Base-by-base conservation (phyloP, 805 yeast genomes). In the Kuraishia molischiana region DNA sequence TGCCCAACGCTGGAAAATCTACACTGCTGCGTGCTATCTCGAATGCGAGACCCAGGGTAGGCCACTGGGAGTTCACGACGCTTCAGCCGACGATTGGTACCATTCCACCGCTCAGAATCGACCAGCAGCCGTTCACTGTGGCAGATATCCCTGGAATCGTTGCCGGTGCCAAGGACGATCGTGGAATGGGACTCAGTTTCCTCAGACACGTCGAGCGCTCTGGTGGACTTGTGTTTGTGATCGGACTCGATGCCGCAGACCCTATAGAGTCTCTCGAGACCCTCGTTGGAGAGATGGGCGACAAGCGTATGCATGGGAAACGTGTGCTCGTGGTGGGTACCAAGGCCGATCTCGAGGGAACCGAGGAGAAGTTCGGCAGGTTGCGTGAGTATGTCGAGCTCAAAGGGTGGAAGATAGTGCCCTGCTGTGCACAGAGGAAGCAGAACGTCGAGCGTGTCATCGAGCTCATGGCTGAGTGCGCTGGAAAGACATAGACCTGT, bases 141-240 rank as follows among this genome's bases (percentile, higher is more conserved):
- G 97, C 97, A 1, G 98, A 92, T 62, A 92, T 92, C 41, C 98
- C 98, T 0, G 98, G 98, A 5, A 82, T 92, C 33, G 83, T 92
- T 42, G 71, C 78, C 55, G 97, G 95, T 5, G 97, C 98, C 0
- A 71, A 77, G 5, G 62, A 76, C 35, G 84, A 89, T 52, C 79
- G 72, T 53, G 98, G 98, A 2, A 79, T 92, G 84, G 98, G 98
- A 0, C 66, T 86, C 35, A 96, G 87, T 44, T 92, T 92, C 56
- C 61, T 92, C 44, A 70, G 96, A 39, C 98, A 92, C 55, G 77
- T 92, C 34, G 97, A 92, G 58, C 70, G 98, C 45, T 83, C 95
- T 4, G 81, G 82, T 13, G 95, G 96, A 0, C 59, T 92, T 39
- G 95, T 83, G 3, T 86, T 90, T 61, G 95, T 92, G 4, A 62